phyloP scores from a whole-genome alignment of 192 early-diverging fungal genomes.

The Linnemannia exigua region DNA sequence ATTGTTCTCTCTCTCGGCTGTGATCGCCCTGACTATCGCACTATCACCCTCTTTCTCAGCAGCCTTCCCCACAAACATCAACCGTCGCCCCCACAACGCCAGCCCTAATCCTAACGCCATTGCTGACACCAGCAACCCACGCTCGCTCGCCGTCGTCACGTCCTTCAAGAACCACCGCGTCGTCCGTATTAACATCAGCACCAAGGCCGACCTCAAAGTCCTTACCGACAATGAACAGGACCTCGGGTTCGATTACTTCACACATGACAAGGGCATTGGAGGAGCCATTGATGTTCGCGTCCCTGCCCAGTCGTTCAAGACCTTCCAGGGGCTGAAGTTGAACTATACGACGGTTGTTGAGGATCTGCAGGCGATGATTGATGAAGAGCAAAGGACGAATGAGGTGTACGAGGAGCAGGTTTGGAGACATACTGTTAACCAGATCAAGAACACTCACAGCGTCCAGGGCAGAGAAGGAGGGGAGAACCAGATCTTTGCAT shows the following conservation, averaged over 20 bases:
- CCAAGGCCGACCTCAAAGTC: slow-evolving; percentile 32
- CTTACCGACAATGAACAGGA: slow-evolving; percentile 28
- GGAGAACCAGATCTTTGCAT: slow-evolving; percentile 19
- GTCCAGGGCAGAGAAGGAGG: background rate
- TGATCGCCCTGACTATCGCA: slow-evolving; percentile 33
- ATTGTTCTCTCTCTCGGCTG: slow-evolving; percentile 38
- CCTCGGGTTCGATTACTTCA: slow-evolving; percentile 42
- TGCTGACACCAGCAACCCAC: background rate
- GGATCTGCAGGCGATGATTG: slow-evolving; percentile 63
- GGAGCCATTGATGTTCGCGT: slow-evolving; percentile 56
- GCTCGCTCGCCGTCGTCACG: background rate
- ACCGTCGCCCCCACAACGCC: background rate
- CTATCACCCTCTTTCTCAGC: slow-evolving; percentile 3
- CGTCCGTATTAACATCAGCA: slow-evolving; percentile 51
- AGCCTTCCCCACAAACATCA: background rate
- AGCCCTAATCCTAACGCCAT: background rate
- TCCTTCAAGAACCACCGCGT: slow-evolving; percentile 57
- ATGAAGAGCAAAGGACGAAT: slow-evolving; percentile 53
- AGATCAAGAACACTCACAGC: slow-evolving; percentile 19
- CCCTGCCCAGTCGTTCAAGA: slow-evolving; percentile 24
- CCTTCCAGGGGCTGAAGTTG: slow-evolving; percentile 47
- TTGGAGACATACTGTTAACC: background rate
- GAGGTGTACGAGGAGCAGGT: slow-evolving; percentile 19
- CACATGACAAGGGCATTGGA: slow-evolving; percentile 43
- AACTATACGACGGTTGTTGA: slow-evolving; percentile 55